A percentile compares a stretch with the other conserved stretches of the same genome.
Evolutionary conservation across 1,284 basidiomycete genomes (phyloP).

Genomic region (Anthracocystis walkeri): DNA sequence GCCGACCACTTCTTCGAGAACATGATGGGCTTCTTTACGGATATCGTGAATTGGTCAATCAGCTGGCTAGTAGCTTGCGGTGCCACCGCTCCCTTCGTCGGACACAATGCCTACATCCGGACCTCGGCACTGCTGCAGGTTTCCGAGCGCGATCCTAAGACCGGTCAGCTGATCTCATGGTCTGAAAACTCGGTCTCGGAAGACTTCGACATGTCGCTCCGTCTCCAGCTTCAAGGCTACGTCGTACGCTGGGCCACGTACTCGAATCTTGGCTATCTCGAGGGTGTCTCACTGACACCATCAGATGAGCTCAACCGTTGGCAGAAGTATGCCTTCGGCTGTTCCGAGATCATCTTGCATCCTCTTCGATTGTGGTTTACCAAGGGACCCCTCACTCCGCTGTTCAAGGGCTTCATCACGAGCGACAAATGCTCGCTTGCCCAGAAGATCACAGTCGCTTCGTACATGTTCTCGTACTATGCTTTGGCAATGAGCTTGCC

Average conservation of each 20-base stretch:
- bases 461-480: conserved; percentile 83
- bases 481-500: conserved; percentile 79
- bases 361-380: conserved; percentile 77
- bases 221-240: conserved; percentile 72
- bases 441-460: conserved; percentile 79
- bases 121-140: conserved; percentile 86
- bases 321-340: conserved; percentile 86
- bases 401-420: conserved; percentile 74
- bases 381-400: conserved; percentile 81
- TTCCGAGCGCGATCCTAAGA: conserved; percentile 75
- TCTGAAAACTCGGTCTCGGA: conserved; percentile 83
- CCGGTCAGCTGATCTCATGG: conserved; percentile 81
- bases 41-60: conserved; percentile 50
- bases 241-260: conserved; percentile 86
- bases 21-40: conserved; percentile 80
- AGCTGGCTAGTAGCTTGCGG: conserved; percentile 71
- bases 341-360: conserved; percentile 70
- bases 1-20: conserved; percentile 87
- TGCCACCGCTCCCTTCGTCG: conserved; percentile 78
- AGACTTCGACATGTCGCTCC: conserved; percentile 81
- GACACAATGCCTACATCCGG: conserved; percentile 88
- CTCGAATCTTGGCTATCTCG: conserved; percentile 82
- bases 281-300: conserved; percentile 80
- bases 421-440: conserved; percentile 29
- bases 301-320: conserved; percentile 85